These are phyloP conservation scores for Trichoderma virens DNA, from an alignment of 495 filamentous ascomycete genomes.

Conservation along the genomic window DNA sequence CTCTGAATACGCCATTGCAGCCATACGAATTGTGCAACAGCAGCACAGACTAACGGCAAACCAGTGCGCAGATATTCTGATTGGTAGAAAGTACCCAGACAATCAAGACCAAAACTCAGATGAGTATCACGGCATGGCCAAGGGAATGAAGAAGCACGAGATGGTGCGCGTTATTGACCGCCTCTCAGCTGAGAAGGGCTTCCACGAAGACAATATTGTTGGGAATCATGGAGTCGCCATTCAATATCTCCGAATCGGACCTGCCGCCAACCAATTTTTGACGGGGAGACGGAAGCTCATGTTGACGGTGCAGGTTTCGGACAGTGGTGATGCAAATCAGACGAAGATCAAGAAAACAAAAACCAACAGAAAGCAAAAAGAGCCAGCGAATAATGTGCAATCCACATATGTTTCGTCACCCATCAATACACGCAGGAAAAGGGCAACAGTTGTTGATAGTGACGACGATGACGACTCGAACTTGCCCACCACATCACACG, in stretches of 20 bases:
- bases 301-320: slow-evolving; percentile 27
- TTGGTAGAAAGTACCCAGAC: slow-evolving; percentile 35
- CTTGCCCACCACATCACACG: slow-evolving; percentile 30
- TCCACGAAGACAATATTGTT: slow-evolving; percentile 41
- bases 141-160: slow-evolving; percentile 37
- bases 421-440: slow-evolving; percentile 42
- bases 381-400: slow-evolving; percentile 11
- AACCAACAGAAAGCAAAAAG: slow-evolving; percentile 4
- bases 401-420: slow-evolving; percentile 89
- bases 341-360: slow-evolving; percentile 12
- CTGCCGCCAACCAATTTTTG: slow-evolving; percentile 23
- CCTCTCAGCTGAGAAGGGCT: slow-evolving; percentile 30
- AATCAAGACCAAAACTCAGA: slow-evolving; percentile 23
- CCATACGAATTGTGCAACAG: slow-evolving; percentile 56
- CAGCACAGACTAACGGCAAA: slow-evolving; percentile 43
- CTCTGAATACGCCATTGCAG: slow-evolving; percentile 60
- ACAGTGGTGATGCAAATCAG: slow-evolving; percentile 14
- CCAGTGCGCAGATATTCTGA: slow-evolving; percentile 43
- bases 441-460: slow-evolving; percentile 31
- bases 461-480: slow-evolving; percentile 28
- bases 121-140: slow-evolving; percentile 37
- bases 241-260: slow-evolving; percentile 39
- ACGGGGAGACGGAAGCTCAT: slow-evolving; percentile 21
- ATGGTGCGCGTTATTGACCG: slow-evolving; percentile 41
- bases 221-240: slow-evolving; percentile 28